Base-by-base conservation (phyloP, 768 basidiomycete genomes). In the Tricholoma bakamatsutake region DNA sequence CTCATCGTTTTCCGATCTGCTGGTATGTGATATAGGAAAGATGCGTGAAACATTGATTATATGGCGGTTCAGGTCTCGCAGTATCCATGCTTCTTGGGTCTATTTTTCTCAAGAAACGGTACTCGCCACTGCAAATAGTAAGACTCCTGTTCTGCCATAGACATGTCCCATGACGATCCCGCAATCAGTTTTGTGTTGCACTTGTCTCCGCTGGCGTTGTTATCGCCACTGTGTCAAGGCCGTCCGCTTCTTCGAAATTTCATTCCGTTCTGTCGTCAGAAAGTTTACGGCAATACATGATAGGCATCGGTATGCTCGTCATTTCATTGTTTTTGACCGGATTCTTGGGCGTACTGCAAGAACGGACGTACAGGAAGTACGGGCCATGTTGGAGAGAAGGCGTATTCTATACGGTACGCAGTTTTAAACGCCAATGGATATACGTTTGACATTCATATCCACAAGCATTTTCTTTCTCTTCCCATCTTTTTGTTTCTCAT, bases 1-100 rank as follows among this genome's bases (percentile, higher is more conserved):
- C 82, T 90, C 60, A 93, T 94, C 60, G 84, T 94, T 27, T 90
- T 93, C 67, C 82, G 92, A 35, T 91, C 89, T 50, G 90, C 88
- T 39, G 90, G 90, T 85, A 40, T 64, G 67, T 57, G 37, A 28
- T 56, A 48, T 52, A 18, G 31, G 34, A 48, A 52, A 45, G 39
- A 40, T 57, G n/a, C 40, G 52, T 46, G 17, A 40, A 37, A 4
- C 60, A 50, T 46, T 59, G n/a, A 18, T 8, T 12, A 17, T 12
- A 55, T 49, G 27, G 28, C 31, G 30, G 30, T 15, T 34, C 53
- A 91, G 88, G 88, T 27, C 74, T 91, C 27, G 83, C 83, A 6
- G 80, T 91, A 1, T 88, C 88, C 10, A 90, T 93, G 86, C 60
- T 88, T 5, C 79, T 89, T 49, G 88, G 88, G 3, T 80, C 77